Base-by-base conservation (phyloP, 179 eudicot genomes). In the Actinidia arguta region DNA sequence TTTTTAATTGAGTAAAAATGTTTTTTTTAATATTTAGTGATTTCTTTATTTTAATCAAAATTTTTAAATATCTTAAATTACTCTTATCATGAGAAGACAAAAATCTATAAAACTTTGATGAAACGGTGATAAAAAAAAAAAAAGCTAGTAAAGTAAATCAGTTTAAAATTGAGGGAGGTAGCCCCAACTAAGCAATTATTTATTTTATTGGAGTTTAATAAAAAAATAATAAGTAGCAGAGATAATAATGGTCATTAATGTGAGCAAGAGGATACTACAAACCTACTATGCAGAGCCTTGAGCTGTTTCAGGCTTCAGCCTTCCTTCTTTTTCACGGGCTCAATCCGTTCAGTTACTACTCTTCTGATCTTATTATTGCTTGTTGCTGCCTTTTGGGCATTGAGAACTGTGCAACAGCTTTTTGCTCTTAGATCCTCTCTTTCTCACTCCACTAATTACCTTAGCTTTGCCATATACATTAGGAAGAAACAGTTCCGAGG, bases 391-490 rank as follows among this genome's bases (percentile, higher is more conserved):
- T 81, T 81, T 87, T 59, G 59, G 22, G 79, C 88, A 78, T 90
- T 74, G 90, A 86, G 76, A 90, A 84, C 86, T 83, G 94, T 88
- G 92, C 86, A 81, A 8, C 69, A 42, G 82, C 75, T 80, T 79
- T 82, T 1, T 85, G 75, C 59, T 82, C 82, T 82, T 48, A 79
- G 52, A 75, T 46, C 77, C 67, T 55, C 59, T 83, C 48, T 36
- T 24, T 36, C 80, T 74, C 78, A 76, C 75, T 63, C 4, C 48
- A 36, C 22, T 76, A 74, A 47, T 11, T 73, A 67, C 59, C 68
- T 87, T 66, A 39, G 73, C 81, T 78, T 87, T 77, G 77, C 85
- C 75, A 47, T 81, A 61, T 79, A 80, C 83, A 61, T 39, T 67
- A 54, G 71, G 48, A 54, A 71, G 62, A 75, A 61, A 78, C 17